phyloP scores from a whole-genome alignment of 345 rosid species.

The Camelina sativa region DNA sequence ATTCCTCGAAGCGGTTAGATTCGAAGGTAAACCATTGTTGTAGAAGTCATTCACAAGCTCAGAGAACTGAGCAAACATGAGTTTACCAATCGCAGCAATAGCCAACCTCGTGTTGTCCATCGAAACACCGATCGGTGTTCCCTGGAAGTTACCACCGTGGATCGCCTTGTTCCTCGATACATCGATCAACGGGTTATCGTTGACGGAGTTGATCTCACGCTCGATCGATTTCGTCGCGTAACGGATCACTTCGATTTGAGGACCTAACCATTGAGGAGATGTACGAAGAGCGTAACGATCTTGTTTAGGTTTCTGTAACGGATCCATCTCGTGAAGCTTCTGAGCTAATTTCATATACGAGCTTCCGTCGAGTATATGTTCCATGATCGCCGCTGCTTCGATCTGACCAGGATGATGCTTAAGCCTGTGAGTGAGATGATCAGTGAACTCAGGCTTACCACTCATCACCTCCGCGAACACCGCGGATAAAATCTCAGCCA shows the following conservation, averaged over 20 bases:
- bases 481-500: conserved; percentile 67
- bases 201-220: conserved; percentile 80
- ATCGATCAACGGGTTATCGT: conserved; percentile 77
- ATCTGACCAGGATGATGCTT: conserved; percentile 87
- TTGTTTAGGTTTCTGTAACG: conserved; percentile 72
- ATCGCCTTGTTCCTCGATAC: conserved; percentile 71
- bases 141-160: conserved; percentile 87
- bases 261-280: conserved; percentile 85
- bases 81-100: conserved; percentile 70
- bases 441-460: conserved; percentile 81
- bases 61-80: conserved; percentile 77
- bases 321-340: conserved; percentile 67
- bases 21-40: conserved; percentile 82
- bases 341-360: conserved; percentile 62
- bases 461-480: conserved; percentile 76
- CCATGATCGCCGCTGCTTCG: conserved; percentile 86
- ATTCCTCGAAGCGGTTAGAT: conserved; percentile 59
- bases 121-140: conserved; percentile 85
- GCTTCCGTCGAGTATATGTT: conserved; percentile 72
- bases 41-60: conserved; percentile 81
- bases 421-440: conserved; percentile 67
- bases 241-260: conserved; percentile 75
- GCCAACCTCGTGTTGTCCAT: conserved; percentile 81
- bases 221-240: conserved; percentile 70
- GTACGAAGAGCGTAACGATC: conserved; percentile 79